A percentile compares a stretch with the other conserved stretches of the same genome.
Evolutionary conservation across 2,329 filamentous ascomycete genomes (phyloP).

Genomic region (Pyricularia pennisetigena): DNA sequence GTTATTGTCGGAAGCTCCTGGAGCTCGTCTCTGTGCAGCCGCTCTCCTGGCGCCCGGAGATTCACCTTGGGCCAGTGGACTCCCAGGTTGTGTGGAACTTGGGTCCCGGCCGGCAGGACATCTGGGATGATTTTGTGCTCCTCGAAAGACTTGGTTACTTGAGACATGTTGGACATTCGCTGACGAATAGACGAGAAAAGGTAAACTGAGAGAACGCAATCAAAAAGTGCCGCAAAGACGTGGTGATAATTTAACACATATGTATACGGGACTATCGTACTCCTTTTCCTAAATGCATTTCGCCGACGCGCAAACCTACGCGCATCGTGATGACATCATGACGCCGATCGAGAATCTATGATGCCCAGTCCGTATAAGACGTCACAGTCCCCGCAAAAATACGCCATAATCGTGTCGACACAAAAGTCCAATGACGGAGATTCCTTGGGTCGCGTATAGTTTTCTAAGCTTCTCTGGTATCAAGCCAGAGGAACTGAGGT

Average conservation of each 20-base stretch:
- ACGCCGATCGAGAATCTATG: background rate
- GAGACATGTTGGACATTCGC: background rate
- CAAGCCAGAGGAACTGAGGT: no score
- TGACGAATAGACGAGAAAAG: background rate
- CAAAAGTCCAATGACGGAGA: background rate
- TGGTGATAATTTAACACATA: background rate
- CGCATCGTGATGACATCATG: background rate
- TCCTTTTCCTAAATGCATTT: background rate
- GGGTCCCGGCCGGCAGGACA: background rate
- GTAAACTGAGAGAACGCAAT: background rate
- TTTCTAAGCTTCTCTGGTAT: background rate
- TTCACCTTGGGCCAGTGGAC: background rate
- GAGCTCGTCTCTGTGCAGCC: background rate
- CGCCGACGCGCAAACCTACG: background rate
- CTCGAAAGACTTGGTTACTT: background rate
- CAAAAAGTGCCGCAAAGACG: background rate
- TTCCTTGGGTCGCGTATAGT: background rate
- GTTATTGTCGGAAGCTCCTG: background rate
- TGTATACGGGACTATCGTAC: background rate
- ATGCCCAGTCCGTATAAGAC: background rate
- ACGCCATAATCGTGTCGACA: background rate
- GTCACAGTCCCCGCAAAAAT: background rate
- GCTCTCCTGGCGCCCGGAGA: background rate
- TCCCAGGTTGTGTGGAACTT: background rate
- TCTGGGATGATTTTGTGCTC: conserved; percentile 1